phyloP scores from a whole-genome alignment of 2,329 filamentous ascomycete species.

The Fusarium sp. region DNA sequence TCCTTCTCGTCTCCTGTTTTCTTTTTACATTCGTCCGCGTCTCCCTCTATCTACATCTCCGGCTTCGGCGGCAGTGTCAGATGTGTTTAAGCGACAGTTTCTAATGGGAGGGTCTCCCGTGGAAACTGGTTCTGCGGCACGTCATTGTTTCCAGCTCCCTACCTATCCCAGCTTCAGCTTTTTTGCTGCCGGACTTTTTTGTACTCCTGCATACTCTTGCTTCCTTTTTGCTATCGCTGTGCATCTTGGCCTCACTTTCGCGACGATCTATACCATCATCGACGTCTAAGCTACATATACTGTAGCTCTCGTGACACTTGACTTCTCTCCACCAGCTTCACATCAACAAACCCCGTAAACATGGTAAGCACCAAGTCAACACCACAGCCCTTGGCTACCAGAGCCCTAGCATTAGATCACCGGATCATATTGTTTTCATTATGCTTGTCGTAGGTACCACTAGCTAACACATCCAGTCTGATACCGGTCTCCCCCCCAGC shows the following conservation, averaged over 20 bases:
- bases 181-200: conserved; percentile 20
- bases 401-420: not conserved
- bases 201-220: conserved; percentile 30
- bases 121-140: conserved; percentile 19
- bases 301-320: not conserved
- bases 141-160: conserved; percentile 35
- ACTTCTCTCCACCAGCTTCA: not conserved
- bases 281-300: not conserved
- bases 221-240: conserved; percentile 3
- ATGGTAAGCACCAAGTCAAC: conserved; percentile 29
- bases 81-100: too few relatives aligned
- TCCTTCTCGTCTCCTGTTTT: too few relatives aligned
- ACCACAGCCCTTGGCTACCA: not conserved
- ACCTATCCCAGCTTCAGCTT: conserved; percentile 1
- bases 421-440: not conserved
- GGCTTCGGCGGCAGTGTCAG: too few relatives aligned
- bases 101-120: not conserved
- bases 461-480: conserved; percentile 61
- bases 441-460: not conserved
- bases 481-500: conserved; percentile 83
- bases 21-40: too few relatives aligned
- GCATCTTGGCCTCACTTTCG: not conserved
- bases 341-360: conserved; percentile 14
- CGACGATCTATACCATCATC: not conserved
- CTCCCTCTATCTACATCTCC: too few relatives aligned